Evolutionary conservation across 208 protist genomes (phyloP).

Genomic region (Plasmodiophora brassicae): DNA sequence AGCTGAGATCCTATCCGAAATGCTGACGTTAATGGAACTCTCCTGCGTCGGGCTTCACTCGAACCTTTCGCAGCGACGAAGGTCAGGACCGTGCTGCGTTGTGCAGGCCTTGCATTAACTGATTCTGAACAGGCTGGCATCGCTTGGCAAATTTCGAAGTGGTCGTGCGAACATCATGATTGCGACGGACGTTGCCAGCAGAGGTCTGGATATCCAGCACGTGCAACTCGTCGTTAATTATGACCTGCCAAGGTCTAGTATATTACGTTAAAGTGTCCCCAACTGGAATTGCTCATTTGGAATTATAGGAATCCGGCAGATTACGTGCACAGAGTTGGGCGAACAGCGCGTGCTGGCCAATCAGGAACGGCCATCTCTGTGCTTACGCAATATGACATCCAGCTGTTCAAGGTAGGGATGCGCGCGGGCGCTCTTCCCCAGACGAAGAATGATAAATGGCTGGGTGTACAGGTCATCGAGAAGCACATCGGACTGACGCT

Average conservation of each 20-base stretch:
- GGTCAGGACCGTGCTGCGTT: neutral
- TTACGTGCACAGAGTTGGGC: constrained; percentile 61
- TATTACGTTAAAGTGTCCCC: neutral
- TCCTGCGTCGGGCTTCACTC: constrained; percentile 11
- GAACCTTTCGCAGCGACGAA: neutral
- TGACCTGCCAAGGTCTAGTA: constrained; percentile 50
- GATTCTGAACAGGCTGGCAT: neutral
- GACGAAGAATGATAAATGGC: neutral
- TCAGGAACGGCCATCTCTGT: constrained; percentile 54
- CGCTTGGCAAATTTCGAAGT: neutral
- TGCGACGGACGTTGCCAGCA: constrained; percentile 57
- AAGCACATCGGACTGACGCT: constrained; percentile 16
- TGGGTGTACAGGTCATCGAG: neutral
- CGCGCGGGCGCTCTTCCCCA: too few species aligned
- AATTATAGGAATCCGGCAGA: constrained; percentile 40
- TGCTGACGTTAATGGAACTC: neutral
- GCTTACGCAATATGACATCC: constrained; percentile 48
- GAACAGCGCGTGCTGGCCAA: constrained; percentile 54
- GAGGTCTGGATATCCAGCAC: constrained; percentile 66
- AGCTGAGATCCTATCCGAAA: neutral
- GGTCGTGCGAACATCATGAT: constrained; percentile 47
- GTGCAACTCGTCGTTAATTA: constrained; percentile 65
- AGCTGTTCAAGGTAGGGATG: neutral
- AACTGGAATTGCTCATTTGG: neutral
- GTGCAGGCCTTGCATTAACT: neutral